Evolutionary conservation across 108 stramenopile genomes (phyloP).

Genomic region (Cyclotella choctawhatcheeana): DNA sequence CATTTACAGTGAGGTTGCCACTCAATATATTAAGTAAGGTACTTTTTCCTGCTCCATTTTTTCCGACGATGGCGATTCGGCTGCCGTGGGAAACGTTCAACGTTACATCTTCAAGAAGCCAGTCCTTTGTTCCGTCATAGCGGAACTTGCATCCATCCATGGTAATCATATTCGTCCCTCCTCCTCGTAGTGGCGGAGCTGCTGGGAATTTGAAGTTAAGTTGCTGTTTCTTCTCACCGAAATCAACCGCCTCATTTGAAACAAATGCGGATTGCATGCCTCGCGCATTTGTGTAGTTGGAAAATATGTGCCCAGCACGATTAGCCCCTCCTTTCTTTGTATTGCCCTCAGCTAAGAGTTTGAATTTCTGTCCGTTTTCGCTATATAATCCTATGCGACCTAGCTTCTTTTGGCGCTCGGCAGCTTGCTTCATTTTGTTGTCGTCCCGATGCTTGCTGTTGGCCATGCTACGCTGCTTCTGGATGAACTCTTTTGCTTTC

Average conservation of each 20-base stretch:
- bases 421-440: constrained; percentile 78
- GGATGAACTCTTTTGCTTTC: constrained; percentile 68
- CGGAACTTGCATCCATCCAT: neutral
- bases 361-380: constrained; percentile 62
- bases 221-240: neutral
- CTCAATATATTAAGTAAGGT: constrained; percentile 87
- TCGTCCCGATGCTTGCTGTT: constrained; percentile 61
- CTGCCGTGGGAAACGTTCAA: constrained; percentile 68
- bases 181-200: neutral
- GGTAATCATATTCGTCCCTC: neutral
- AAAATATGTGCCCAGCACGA: neutral
- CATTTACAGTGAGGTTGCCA: constrained; percentile 62
- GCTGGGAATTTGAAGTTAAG: neutral
- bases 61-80: constrained; percentile 87
- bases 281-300: neutral
- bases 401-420: constrained; percentile 71
- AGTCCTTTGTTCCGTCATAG: constrained; percentile 1
- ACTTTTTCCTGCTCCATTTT: constrained; percentile 88
- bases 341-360: constrained; percentile 7
- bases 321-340: neutral
- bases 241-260: neutral
- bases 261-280: neutral
- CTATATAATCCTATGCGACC: constrained; percentile 69
- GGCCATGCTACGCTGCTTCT: constrained; percentile 57
- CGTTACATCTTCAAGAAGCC: constrained; percentile 46